Evolutionary conservation across 2,329 filamentous ascomycete genomes (phyloP), one percentile per base, ranked within the genome.

Genomic region (Didymellaceae sp.): DNA sequence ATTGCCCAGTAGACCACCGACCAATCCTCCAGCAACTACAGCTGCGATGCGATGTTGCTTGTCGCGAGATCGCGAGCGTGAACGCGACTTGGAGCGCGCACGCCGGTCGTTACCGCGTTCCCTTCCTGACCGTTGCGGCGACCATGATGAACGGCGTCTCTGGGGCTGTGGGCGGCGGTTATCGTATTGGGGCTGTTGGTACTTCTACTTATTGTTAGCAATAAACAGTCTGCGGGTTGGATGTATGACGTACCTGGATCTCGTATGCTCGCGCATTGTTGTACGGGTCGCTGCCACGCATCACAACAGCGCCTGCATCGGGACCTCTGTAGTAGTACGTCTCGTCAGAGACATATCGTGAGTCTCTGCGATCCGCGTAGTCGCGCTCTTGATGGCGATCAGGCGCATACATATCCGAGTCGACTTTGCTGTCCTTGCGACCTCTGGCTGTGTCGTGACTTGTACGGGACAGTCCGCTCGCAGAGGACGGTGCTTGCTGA

Each of bases 1-100:
- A 6, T 54, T 65, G 18, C 67, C 71, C 2, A 67, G 48, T 5
- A 73, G 32, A 0, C 72, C 72, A 14, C 72, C 72, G 2, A 67
- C 65, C 14, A 74, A 40, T 9, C 68, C 70, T 2, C 72, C 72
- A 22, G 69, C 59, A 1, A 73, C 52, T 0, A 63, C 65, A 2
- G 63, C 66, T 7, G 61, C 51, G 9, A 65, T 52, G 10, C 65
- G 63, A 21, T 64, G 51, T 13, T 66, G 58, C 28, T 42, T 53
- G 35, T 63, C 59, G 9, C 54, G 53, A 5, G 67, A 66, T 10
- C 43, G 55, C 18, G 67, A 66, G 10, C 43, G 55, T 18, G 49
- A 50, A 22, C 39, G 41, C 6, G 50, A 54, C n/a, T 32, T 32
- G 26, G 44, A 35, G 8, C 57, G 60, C 13, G 48, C 59, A 22